Percentiles rank a stretch among this genome's conserved stretches.
Conservation (phyloP, 2,329 filamentous ascomycete genomes). For the Ophiostoma sp. region DNA sequence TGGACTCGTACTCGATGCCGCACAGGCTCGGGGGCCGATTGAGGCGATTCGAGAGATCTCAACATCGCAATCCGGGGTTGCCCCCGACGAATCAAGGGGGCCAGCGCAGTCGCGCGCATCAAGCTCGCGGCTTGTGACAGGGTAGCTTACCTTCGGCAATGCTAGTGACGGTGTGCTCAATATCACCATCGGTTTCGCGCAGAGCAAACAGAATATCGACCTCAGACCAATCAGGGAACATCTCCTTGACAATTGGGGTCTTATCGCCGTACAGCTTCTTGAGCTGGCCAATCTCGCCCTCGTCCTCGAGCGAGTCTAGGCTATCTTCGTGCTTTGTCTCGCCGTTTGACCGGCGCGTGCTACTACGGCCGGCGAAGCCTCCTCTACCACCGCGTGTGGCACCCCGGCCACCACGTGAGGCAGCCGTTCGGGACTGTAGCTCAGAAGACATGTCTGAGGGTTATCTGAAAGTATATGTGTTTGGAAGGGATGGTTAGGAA, state of each 20-base stretch:
- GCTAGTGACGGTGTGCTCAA: constrained; percentile 67
- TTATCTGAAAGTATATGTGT: constrained; percentile 7
- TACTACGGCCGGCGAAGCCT: constrained; percentile 64
- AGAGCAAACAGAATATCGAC: constrained; percentile 90
- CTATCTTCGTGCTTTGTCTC: constrained; percentile 57
- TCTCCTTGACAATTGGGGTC: constrained; percentile 77
- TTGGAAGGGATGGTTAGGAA: constrained; percentile 13
- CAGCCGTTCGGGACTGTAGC: constrained; percentile 75
- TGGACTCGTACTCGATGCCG: not conserved
- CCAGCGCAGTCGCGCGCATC: not conserved
- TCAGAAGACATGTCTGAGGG: constrained; percentile 81
- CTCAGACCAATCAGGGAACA: constrained; percentile 94
- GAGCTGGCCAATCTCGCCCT: constrained; percentile 84
- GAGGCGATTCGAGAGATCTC: not conserved
- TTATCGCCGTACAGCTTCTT: constrained; percentile 83
- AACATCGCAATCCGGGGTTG: not conserved
- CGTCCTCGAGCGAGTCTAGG: constrained; percentile 62
- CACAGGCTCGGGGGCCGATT: not conserved
- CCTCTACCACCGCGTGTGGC: constrained; percentile 80
- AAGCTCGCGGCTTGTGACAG: not conserved
- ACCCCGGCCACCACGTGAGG: constrained; percentile 77
- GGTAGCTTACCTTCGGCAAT: constrained; percentile 65
- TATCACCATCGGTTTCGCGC: constrained; percentile 78
- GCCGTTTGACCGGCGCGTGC: constrained; percentile 71
- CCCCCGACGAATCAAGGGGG: not conserved